These are phyloP conservation scores for Blepharisma undulans DNA, from an alignment of 169 alveolate species.

Conservation along the genomic window DNA sequence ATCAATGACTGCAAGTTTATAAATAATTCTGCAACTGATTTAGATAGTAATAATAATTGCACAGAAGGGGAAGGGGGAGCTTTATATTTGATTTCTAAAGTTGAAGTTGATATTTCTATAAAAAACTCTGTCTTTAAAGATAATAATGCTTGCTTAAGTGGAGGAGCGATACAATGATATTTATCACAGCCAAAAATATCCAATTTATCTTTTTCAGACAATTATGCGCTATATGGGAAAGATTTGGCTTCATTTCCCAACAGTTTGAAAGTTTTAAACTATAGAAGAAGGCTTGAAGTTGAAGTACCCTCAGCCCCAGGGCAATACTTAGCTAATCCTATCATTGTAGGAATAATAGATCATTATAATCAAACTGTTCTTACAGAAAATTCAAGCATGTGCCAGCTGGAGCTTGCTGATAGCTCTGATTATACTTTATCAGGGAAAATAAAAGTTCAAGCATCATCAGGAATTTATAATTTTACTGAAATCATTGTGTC, in stretches of 20 bases:
- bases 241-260: slow-evolving; percentile 34
- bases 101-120: no score
- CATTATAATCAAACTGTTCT: neutral
- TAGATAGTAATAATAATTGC: neutral
- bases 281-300: neutral
- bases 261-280: neutral
- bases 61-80: slow-evolving; percentile 35
- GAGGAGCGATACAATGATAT: slow-evolving; percentile 34
- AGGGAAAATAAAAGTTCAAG: neutral
- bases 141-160: neutral
- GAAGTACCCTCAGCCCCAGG: slow-evolving; percentile 7
- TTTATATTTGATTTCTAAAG: neutral
- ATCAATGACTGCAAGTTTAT: neutral
- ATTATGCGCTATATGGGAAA: slow-evolving; percentile 45
- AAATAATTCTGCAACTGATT: neutral
- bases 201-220: neutral
- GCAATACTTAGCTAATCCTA: neutral
- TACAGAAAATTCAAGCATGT: neutral
- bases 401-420: neutral
- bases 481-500: neutral
- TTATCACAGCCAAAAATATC: slow-evolving; percentile 21
- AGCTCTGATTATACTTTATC: neutral
- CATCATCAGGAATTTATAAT: neutral
- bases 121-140: neutral
- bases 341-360: neutral